Evolutionary conservation across 495 filamentous ascomycete genomes (phyloP).

Genomic region (Neurospora sp.): DNA sequence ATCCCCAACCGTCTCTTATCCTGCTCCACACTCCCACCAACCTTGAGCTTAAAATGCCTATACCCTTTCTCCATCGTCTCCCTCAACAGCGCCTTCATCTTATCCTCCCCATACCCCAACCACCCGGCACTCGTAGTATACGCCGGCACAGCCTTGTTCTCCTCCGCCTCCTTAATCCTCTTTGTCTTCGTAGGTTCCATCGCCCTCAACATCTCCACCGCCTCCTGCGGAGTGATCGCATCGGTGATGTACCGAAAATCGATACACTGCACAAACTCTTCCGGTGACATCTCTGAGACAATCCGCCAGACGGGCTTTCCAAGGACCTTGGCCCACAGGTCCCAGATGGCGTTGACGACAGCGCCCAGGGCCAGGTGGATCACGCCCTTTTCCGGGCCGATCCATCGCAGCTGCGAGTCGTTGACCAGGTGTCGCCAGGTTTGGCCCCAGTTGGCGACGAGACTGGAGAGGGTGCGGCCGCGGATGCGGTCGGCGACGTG

Average conservation of each 20-base stretch:
- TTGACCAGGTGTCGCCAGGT: conserved; percentile 88
- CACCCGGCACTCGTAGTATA: conserved; percentile 90
- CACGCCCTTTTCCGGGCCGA: conserved; percentile 91
- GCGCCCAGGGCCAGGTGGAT: conserved; percentile 87
- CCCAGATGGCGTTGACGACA: conserved; percentile 89
- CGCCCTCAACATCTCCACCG: conserved; percentile 56
- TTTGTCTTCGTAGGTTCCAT: conserved; percentile 53
- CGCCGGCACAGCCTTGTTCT: conserved; percentile 66
- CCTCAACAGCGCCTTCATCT: conserved; percentile 62
- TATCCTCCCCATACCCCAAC: conserved; percentile 86
- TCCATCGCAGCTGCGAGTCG: conserved; percentile 88
- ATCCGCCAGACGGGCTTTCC: conserved; percentile 86
- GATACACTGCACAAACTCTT: conserved; percentile 78
- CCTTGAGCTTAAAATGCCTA: conserved; percentile 86
- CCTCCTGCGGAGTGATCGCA: conserved; percentile 82
- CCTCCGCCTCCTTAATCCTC: conserved; percentile 61
- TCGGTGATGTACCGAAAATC: conserved; percentile 93
- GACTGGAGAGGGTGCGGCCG: conserved; percentile 60
- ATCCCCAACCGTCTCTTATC: conserved; percentile 61
- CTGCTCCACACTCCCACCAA: conserved; percentile 61
- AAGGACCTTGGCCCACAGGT: conserved; percentile 83
- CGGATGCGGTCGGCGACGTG: conserved; percentile 64
- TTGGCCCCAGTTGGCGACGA: conserved; percentile 73
- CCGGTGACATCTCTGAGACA: conserved; percentile 78
- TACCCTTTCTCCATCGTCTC: conserved; percentile 71